Evolutionary conservation across 2,329 filamentous ascomycete genomes (phyloP).

Genomic region (Fusarium pseudocircinatum): DNA sequence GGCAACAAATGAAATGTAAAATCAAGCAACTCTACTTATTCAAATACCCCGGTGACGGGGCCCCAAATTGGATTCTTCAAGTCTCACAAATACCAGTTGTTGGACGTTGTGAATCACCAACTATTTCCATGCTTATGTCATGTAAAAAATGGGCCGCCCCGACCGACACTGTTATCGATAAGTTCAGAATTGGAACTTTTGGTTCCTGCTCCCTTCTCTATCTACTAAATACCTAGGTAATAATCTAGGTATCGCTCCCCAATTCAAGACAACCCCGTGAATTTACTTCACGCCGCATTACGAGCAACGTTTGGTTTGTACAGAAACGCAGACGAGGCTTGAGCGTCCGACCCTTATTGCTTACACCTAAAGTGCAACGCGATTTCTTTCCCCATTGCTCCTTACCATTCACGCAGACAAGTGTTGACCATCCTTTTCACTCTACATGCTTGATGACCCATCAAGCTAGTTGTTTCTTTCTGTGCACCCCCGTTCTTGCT

Average conservation of each 20-base stretch:
- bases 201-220: conserved; percentile 2
- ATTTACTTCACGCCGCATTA: not conserved
- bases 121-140: conserved; percentile 16
- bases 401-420: conserved; percentile 36
- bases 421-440: conserved; percentile 32
- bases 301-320: conserved; percentile 1
- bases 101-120: not conserved
- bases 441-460: conserved; percentile 17
- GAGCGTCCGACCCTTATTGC: not conserved
- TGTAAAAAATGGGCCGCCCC: conserved; percentile 1
- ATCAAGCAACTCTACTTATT: conserved; percentile 22
- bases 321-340: not conserved
- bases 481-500: not conserved
- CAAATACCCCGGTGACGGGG: not conserved
- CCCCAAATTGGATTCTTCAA: not conserved
- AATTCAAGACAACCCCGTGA: not conserved
- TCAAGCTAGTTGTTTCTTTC: conserved; percentile 13
- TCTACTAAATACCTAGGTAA: not conserved
- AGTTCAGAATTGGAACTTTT: not conserved
- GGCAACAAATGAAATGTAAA: conserved; percentile 15
- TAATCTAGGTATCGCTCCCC: not conserved
- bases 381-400: conserved; percentile 5
- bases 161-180: conserved; percentile 15
- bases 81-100: not conserved
- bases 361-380: conserved; percentile 6